Base-by-base conservation (phyloP, 1,284 basidiomycete species). In the Meripilus lineatus region DNA sequence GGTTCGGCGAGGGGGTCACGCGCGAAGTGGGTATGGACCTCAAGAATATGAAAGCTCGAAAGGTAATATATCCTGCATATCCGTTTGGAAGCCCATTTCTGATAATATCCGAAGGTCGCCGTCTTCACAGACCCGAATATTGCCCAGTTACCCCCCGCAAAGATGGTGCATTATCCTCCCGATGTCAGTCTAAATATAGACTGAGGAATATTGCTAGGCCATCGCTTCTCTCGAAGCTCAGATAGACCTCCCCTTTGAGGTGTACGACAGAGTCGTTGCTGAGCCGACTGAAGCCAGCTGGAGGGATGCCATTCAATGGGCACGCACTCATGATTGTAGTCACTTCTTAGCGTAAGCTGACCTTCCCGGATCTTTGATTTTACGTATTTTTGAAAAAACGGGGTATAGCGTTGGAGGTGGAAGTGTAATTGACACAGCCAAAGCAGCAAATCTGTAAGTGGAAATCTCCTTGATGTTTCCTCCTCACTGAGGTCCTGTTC, bases 361-460 rank as follows among this genome's bases (percentile, higher is more conserved):
- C 13, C 26, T 5, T n/a, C 14, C 30, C 30, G 22, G 6, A 20
- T 40, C 10, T 15, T 28, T 13, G 30, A 5, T 13, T 26, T 5
- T 30, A 25, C 10, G 34, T 48, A 40, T 26, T 38, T 34, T 50
- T 38, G 26, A 40, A 32, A 21, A 13, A 17, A 37, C 13, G 15
- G 22, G 14, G 3, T 52, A 32, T 50, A 90, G 87, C 38, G 90
- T 97, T 21, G 93, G 94, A 52, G 94, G 94, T 33, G 94, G 94
- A 50, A 93, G 89, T 52, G 91, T 94, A 23, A 98, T 98, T 63
- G 95, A 97, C 61, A 96, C 93, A 0, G 88, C 91, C 34, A 95
- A 96, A 63, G 81, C 88, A 3, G 93, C 94, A 25, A 95, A 95
- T 65, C 59, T 97, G 74, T 95, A 72, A 49, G 79, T 63, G 18